phyloP scores from a whole-genome alignment of 2,329 filamentous ascomycete species.

The Aspergillus sp. region DNA sequence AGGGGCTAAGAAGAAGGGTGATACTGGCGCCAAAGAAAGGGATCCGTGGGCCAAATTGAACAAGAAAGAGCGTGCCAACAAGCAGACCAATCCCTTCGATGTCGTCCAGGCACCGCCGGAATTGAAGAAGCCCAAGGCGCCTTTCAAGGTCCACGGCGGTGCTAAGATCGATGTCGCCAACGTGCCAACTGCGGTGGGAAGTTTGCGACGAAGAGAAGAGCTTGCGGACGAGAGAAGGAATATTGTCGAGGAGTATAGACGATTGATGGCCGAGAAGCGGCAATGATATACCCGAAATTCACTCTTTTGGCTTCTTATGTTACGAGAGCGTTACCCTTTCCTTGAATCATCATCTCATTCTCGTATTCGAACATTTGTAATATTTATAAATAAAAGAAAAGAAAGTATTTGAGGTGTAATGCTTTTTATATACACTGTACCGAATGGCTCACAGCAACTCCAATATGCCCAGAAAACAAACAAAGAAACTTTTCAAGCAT shows the following conservation, averaged over 20 bases:
- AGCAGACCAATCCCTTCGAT: conserved; percentile 35
- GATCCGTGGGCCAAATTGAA: conserved; percentile 77
- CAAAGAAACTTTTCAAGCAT: conserved; percentile 3
- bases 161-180: conserved; percentile 64
- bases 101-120: conserved; percentile 75
- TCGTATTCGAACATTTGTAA: neutral
- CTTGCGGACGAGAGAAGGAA: conserved; percentile 63
- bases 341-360: neutral
- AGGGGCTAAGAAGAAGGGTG: conserved; percentile 37
- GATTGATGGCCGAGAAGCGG: conserved; percentile 59
- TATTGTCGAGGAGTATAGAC: conserved; percentile 70
- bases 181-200: conserved; percentile 65
- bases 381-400: neutral
- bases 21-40: conserved; percentile 47
- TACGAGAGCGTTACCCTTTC: neutral
- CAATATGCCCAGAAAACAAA: conserved; percentile 3
- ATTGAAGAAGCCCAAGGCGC: conserved; percentile 56
- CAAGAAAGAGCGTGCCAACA: conserved; percentile 44
- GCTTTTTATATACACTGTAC: conserved; percentile 12
- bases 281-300: conserved; percentile 8
- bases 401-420: conserved; percentile 1
- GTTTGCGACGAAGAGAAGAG: conserved; percentile 68
- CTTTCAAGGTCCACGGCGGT: conserved; percentile 60
- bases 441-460: conserved; percentile 6
- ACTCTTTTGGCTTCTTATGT: neutral